These are phyloP conservation scores for Kluyveromyces nonfermentans DNA, from an alignment of 805 yeast species.

Conservation along the genomic window DNA sequence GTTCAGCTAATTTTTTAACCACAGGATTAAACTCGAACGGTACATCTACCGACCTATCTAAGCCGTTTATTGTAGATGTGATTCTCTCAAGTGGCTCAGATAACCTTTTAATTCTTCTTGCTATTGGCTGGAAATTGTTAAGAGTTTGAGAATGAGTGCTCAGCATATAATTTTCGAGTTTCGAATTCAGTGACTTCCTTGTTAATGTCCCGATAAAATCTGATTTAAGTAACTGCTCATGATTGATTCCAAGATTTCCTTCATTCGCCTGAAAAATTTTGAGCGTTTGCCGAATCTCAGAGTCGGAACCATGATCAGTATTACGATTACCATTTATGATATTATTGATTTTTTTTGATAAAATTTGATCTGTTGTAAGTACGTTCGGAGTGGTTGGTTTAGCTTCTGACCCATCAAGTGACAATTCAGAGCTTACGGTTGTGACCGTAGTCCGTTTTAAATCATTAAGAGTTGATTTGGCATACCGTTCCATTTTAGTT, in stretches of 20 bases:
- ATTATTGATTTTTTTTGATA: constrained; percentile 30
- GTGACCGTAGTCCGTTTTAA: neutral
- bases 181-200: constrained; percentile 50
- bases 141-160: constrained; percentile 44
- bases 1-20: constrained; percentile 10
- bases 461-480: constrained; percentile 7
- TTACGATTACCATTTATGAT: constrained; percentile 26
- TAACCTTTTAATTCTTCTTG: constrained; percentile 32
- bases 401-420: neutral
- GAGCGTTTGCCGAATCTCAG: constrained; percentile 29
- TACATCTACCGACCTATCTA: neutral
- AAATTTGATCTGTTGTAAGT: constrained; percentile 10
- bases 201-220: constrained; percentile 47
- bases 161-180: constrained; percentile 50
- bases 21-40: constrained; percentile 10
- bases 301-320: constrained; percentile 23
- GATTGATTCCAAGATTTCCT: constrained; percentile 14
- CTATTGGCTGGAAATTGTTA: constrained; percentile 37
- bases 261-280: constrained; percentile 28
- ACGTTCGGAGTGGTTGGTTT: constrained; percentile 3
- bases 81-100: constrained; percentile 20
- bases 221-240: constrained; percentile 36
- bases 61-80: neutral
- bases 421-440: neutral
- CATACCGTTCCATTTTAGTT: constrained; percentile 17